These are phyloP conservation scores for cucumber (Cucumis sativus) DNA, from an alignment of 306 rosid genomes.

Conservation along the genomic window DNA sequence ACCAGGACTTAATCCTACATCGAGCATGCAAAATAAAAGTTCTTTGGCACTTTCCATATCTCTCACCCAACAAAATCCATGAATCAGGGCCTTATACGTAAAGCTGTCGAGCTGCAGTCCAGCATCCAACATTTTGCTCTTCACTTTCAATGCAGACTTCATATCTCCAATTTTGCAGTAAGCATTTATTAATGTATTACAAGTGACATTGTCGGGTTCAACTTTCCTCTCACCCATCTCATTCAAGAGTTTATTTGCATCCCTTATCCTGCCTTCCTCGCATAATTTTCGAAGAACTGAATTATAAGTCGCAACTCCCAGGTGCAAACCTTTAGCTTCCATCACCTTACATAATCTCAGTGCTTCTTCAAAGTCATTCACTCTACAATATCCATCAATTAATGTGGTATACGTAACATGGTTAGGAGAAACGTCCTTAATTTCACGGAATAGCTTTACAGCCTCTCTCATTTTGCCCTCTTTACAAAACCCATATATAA, in stretches of 20 bases:
- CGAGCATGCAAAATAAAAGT: conserved; percentile 49
- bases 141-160: conserved; percentile 64
- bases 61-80: conserved; percentile 54
- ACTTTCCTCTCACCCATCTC: conserved; percentile 73
- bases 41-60: conserved; percentile 56
- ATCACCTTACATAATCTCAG: conserved; percentile 43
- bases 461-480: conserved; percentile 91
- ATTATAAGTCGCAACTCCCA: conserved; percentile 71
- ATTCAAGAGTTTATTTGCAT: conserved; percentile 60
- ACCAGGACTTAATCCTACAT: conserved; percentile 53
- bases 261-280: conserved; percentile 69
- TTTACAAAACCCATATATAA: conserved; percentile 61
- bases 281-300: conserved; percentile 67
- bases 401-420: conserved; percentile 70
- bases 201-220: conserved; percentile 70
- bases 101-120: conserved; percentile 60
- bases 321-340: conserved; percentile 60
- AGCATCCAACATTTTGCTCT: conserved; percentile 61
- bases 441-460: conserved; percentile 52
- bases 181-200: conserved; percentile 83
- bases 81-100: conserved; percentile 71
- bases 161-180: conserved; percentile 74
- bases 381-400: conserved; percentile 70
- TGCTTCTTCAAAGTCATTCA: conserved; percentile 60
- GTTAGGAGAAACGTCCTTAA: conserved; percentile 47